phyloP scores from a whole-genome alignment of 345 rosid species.

The Cardamine chenopodiifolia region DNA sequence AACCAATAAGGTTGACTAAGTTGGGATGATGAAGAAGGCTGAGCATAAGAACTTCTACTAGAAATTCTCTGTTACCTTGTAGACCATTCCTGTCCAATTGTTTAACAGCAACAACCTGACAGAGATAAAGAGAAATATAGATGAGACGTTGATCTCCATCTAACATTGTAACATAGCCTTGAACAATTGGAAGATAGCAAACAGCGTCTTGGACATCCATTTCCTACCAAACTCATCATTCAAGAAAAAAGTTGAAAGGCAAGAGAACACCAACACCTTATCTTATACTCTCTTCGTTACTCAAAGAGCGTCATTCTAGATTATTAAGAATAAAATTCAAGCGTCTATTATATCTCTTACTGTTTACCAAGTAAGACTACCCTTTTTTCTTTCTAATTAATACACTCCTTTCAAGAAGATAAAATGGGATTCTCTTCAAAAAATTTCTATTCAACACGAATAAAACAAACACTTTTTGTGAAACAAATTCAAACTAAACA shows the following conservation, averaged over 20 bases:
- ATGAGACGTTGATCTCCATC: too few relatives aligned
- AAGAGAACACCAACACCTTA: slow-evolving; percentile 3
- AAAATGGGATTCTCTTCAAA: not conserved
- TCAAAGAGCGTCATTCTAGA: not conserved
- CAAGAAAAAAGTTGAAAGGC: slow-evolving; percentile 1
- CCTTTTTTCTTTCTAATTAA: not conserved
- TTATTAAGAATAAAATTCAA: not conserved
- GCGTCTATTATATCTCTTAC: not conserved
- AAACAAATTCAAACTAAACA: slow-evolving; percentile 30
- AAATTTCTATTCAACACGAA: not conserved
- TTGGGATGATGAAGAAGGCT: slow-evolving; percentile 97
- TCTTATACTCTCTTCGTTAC: not conserved
- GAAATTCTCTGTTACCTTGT: slow-evolving; percentile 96
- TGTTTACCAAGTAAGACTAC: not conserved
- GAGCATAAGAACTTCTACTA: slow-evolving; percentile 99
- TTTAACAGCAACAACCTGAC: slow-evolving; percentile 94
- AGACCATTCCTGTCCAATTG: slow-evolving; percentile 95
- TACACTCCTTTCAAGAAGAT: not conserved
- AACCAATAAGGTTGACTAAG: slow-evolving; percentile 93
- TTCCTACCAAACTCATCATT: not conserved
- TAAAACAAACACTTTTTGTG: not conserved
- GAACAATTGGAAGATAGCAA: not conserved
- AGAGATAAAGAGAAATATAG: not conserved
- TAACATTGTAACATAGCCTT: too few relatives aligned
- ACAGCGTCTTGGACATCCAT: not conserved